Evolutionary conservation across 768 basidiomycete genomes (phyloP), one percentile per base, ranked within the genome.

Genomic region (Tylopilus felleus): DNA sequence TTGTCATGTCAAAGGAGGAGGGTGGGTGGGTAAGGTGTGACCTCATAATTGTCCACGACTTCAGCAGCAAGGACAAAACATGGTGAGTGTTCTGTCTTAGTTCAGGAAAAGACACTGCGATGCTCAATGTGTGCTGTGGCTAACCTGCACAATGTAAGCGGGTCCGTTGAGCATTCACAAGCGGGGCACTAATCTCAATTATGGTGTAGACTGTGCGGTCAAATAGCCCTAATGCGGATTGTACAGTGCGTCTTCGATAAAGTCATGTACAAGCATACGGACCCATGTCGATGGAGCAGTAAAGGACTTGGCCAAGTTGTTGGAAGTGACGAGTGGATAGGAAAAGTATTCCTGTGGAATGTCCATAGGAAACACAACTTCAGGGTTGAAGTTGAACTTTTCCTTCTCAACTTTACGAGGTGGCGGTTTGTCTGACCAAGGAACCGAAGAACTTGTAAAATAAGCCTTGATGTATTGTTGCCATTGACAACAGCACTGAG

Each of bases 41-140:
- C n/a, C n/a, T n/a, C 88, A 62, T 98, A 96, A 70, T 99, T 99
- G 72, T 98, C 96, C 88, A 97, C 81, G 31, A 99, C 97, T 75
- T 99, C 97, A 77, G 98, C 82, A 2, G 93, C 95, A 22, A 99
- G 69, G 63, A 99, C 86, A 69, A 88, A 98, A 71, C 96, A 98
- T 36, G 93, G 90, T 4, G 93, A 83, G 1, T 83, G 76, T 57
- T 93, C 90, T 51, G 74, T 81, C 29, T 70, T 77, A 47, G 85
- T 75, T 91, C 92, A 97, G 39, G 86, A 86, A 64, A 96, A 95
- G 45, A 96, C 83, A 63, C 92, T 93, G 65, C 83, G 79, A 71
- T 93, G 82, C 31, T 78, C 72, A 8, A 96, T 77, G 42, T 74
- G 80, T 27, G 85, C 91, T 59, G 58, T 38, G 42, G 51, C 48